Conservation (phyloP, 2,329 filamentous ascomycete species). For the Xylaria sp. region DNA sequence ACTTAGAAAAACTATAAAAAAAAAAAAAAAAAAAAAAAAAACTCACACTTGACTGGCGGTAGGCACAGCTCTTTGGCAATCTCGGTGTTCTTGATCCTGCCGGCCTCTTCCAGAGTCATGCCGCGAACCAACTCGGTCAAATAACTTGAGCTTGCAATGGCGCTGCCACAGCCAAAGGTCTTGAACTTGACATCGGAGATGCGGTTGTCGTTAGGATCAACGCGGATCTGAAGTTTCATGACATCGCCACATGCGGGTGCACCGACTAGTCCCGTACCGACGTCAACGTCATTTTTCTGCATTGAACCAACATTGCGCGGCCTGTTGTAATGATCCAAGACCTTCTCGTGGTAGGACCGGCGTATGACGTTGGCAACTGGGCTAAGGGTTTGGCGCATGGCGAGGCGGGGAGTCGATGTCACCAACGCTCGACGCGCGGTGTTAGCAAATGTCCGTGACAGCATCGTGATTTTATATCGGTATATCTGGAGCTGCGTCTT, state of each 20-base stretch:
- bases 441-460: constrained; percentile 51
- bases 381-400: constrained; percentile 49
- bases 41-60: constrained; percentile 76
- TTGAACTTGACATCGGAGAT: constrained; percentile 85
- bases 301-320: constrained; percentile 81
- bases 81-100: constrained; percentile 93
- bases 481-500: constrained; percentile 4
- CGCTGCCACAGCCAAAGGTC: constrained; percentile 80
- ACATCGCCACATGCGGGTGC: constrained; percentile 92
- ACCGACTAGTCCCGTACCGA: constrained; percentile 79
- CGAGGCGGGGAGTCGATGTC: constrained; percentile 48
- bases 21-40: too few relatives aligned
- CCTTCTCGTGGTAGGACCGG: constrained; percentile 60
- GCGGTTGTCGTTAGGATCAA: constrained; percentile 74
- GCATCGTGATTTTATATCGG: constrained; percentile 44
- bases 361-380: constrained; percentile 48
- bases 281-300: constrained; percentile 71
- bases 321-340: constrained; percentile 82
- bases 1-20: too few relatives aligned
- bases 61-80: constrained; percentile 92
- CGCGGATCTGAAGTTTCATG: constrained; percentile 90
- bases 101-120: constrained; percentile 95
- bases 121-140: constrained; percentile 92
- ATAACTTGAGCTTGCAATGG: constrained; percentile 94
- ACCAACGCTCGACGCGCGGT: constrained; percentile 50